Evolutionary conservation across 2,329 filamentous ascomycete genomes (phyloP).

Genomic region (Trichoderma simmonsii): DNA sequence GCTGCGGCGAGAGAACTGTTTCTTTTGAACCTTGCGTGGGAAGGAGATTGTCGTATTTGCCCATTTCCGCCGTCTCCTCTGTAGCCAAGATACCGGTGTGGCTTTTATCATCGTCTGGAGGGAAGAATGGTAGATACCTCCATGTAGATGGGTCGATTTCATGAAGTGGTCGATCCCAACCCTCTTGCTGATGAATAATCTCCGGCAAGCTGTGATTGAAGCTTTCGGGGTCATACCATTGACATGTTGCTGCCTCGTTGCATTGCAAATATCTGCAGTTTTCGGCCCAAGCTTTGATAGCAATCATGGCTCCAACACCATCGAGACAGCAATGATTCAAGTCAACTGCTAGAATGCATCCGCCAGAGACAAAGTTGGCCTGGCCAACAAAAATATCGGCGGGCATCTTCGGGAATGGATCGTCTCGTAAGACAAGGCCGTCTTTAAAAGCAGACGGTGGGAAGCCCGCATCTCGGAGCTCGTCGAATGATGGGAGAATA

Average conservation of each 20-base stretch:
- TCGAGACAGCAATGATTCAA: conserved; percentile 30
- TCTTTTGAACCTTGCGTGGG: background rate
- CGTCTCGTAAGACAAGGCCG: conserved; percentile 25
- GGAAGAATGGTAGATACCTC: background rate
- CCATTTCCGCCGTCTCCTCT: background rate
- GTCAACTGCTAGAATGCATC: conserved; percentile 29
- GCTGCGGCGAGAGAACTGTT: conserved; percentile 23
- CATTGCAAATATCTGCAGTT: conserved; percentile 30
- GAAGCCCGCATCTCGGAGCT: conserved; percentile 27
- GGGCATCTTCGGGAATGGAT: conserved; percentile 27
- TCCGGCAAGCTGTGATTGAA: conserved; percentile 30
- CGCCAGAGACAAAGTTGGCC: conserved; percentile 32
- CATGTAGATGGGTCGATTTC: conserved; percentile 29
- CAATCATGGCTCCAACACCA: conserved; percentile 29
- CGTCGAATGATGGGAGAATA: conserved; percentile 27
- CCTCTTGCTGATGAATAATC: conserved; percentile 29
- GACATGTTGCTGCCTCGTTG: conserved; percentile 25
- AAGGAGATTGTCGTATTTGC: background rate
- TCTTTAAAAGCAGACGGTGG: conserved; percentile 29
- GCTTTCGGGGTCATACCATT: conserved; percentile 31
- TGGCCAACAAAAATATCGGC: conserved; percentile 31
- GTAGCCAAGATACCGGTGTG: background rate
- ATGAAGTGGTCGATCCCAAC: conserved; percentile 21
- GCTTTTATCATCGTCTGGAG: background rate
- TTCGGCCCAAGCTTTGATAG: conserved; percentile 32